A percentile compares a stretch with the other conserved stretches of the same genome.
Evolutionary conservation across 2,329 filamentous ascomycete genomes (phyloP).

Genomic region (Aspergillus persii): DNA sequence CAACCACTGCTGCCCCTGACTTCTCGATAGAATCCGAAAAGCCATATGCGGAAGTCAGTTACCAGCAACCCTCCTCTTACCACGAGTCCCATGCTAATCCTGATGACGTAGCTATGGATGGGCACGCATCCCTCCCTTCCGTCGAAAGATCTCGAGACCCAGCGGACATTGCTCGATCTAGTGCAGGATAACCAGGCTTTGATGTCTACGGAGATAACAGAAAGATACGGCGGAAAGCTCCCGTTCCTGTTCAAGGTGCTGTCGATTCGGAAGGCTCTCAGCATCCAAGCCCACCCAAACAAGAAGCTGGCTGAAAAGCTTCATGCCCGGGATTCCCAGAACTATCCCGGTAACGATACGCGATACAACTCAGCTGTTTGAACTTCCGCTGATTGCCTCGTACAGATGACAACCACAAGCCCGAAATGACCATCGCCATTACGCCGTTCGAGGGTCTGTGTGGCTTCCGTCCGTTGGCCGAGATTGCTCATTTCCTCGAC

Average conservation of each 20-base stretch:
- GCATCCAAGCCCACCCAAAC: slow-evolving; percentile 95
- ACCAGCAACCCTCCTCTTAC: neutral
- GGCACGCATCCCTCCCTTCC: slow-evolving; percentile 95
- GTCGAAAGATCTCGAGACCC: slow-evolving; percentile 81
- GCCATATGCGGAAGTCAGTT: slow-evolving; percentile 82
- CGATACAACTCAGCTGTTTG: neutral
- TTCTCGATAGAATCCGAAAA: slow-evolving; percentile 80
- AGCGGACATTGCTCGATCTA: slow-evolving; percentile 81
- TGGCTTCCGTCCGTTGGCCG: slow-evolving; percentile 82
- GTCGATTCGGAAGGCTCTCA: slow-evolving; percentile 91
- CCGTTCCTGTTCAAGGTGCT: slow-evolving; percentile 98
- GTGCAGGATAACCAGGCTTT: slow-evolving; percentile 83
- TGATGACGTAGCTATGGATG: slow-evolving; percentile 80
- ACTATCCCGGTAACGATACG: slow-evolving; percentile 67
- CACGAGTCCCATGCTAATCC: neutral
- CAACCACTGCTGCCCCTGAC: slow-evolving; percentile 72
- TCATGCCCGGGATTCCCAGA: slow-evolving; percentile 80
- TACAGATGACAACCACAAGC: slow-evolving; percentile 94
- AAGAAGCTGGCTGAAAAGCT: slow-evolving; percentile 89
- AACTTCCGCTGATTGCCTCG: slow-evolving; percentile 1
- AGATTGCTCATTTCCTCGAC: slow-evolving; percentile 82
- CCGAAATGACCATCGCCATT: slow-evolving; percentile 98
- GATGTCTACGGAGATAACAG: slow-evolving; percentile 68
- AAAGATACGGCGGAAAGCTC: slow-evolving; percentile 76
- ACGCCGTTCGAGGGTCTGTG: slow-evolving; percentile 95